Evolutionary conservation across 441 rosid species (phyloP).

Genomic region (Syzygium syzygioides): DNA sequence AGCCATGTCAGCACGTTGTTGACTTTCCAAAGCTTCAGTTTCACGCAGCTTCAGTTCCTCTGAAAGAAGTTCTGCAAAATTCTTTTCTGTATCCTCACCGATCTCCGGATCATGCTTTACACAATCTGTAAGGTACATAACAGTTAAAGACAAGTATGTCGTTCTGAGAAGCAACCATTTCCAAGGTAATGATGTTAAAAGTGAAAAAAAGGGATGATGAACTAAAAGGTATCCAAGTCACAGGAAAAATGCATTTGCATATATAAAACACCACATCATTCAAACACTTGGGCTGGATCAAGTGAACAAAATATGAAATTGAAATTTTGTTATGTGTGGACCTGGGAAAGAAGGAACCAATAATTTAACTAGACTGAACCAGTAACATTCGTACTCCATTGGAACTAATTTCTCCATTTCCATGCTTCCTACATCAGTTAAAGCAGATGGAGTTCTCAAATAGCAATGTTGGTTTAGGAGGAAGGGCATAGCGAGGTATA

Average conservation of each 20-base stretch:
- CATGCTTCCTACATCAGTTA: neutral
- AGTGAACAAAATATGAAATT: neutral
- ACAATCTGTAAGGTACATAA: slow-evolving; percentile 42
- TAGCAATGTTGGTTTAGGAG: neutral
- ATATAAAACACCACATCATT: neutral
- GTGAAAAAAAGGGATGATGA: neutral
- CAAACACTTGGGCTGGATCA: neutral
- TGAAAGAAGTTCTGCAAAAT: slow-evolving; percentile 60
- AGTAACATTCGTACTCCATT: neutral
- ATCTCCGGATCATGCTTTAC: slow-evolving; percentile 78
- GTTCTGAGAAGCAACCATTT: neutral
- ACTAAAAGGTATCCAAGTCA: neutral
- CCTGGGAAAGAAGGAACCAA: neutral
- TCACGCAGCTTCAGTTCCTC: slow-evolving; percentile 84
- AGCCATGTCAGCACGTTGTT: slow-evolving; percentile 60
- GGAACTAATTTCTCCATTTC: neutral
- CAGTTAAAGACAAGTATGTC: neutral
- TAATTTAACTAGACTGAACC: neutral
- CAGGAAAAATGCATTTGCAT: neutral
- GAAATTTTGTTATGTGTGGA: neutral
- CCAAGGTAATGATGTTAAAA: neutral
- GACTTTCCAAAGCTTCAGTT: slow-evolving; percentile 69
- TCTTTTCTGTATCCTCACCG: slow-evolving; percentile 75
- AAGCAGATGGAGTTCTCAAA: neutral
- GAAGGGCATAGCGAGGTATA: neutral